Conservation (phyloP, 805 yeast species). For the Sugiyamaella smithiae region DNA sequence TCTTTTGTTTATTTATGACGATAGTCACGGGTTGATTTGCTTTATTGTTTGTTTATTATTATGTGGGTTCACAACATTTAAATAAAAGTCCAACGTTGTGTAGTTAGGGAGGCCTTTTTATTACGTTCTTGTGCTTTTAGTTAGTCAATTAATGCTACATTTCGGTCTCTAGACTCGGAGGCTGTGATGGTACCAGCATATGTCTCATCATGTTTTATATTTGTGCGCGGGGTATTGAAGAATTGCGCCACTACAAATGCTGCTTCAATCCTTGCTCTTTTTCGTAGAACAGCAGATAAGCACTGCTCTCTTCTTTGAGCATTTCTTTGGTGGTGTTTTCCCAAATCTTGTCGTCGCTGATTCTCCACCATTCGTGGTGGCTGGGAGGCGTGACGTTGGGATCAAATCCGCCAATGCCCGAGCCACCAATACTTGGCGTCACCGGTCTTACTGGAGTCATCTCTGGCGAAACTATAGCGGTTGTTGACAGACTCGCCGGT, state of each 20-base stretch:
- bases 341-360: constrained; percentile 69
- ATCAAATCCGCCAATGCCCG: not conserved
- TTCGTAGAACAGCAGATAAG: constrained; percentile 83
- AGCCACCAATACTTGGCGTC: no score
- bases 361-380: constrained; percentile 58
- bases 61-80: not conserved
- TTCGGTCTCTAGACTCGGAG: no score
- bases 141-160: no score
- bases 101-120: not conserved
- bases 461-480: constrained; percentile 13
- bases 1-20: no score
- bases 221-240: no score
- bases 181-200: no score
- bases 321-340: constrained; percentile 62
- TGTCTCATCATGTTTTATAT: no score
- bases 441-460: constrained; percentile 6
- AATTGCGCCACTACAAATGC: no score
- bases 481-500: constrained; percentile 17
- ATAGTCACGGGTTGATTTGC: not conserved
- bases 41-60: not conserved
- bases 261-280: no score
- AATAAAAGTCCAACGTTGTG: not conserved
- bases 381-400: constrained; percentile 43
- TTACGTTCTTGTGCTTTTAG: no score
- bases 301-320: constrained; percentile 68